Base-by-base conservation (phyloP, 441 rosid genomes). In the Adansonia rubrostipa region DNA sequence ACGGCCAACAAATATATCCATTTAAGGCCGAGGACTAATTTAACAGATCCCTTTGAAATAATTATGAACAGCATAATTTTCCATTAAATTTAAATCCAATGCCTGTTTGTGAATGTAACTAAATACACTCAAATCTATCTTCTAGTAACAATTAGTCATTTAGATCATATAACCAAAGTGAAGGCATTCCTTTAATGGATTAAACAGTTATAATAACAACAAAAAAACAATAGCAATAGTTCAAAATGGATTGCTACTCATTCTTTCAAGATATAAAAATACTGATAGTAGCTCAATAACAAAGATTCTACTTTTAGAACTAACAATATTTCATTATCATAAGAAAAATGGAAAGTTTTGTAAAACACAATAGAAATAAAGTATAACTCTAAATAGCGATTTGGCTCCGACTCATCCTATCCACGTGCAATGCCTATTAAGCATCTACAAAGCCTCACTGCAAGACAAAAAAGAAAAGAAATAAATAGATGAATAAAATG, bases 381-480 rank as follows among this genome's bases (percentile, higher is more conserved):
- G 20, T 42, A n/a, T 66, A 71, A 22, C 73, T 71, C 47, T 51
- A 71, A 71, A 28, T 28, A 14, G 47, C 19, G 19, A 70, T 8
- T 33, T 61, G 28, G 20, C 51, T 61, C 57, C 9, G 3, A 28
- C 61, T 51, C 61, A 1, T 40, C 24, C 74, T 71, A 51, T 28
- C 47, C 60, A 15, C 61, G 28, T 71, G 45, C 8, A 51, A 51
- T 51, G 60, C 74, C 61, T 6, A 15, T n/a, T 24, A 28, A 15
- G 47, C 74, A 71, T 53, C 61, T 28, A 53, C 71, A 44, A 19
- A 3, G 14, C 2, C 15, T 10, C 72, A 44, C 72, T 68, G 72
- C 72, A 68, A 63, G 8, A 62, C 11, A 62, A n/a, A 28, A 56
- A 4, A 51, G 7, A 13, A 28, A 5, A 28, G 15, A 19, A 50